A percentile compares a stretch with the other conserved stretches of the same genome.
phyloP scores from a whole-genome alignment of 2,329 filamentous ascomycete genomes.

The Conoideocrella luteorostrata region DNA sequence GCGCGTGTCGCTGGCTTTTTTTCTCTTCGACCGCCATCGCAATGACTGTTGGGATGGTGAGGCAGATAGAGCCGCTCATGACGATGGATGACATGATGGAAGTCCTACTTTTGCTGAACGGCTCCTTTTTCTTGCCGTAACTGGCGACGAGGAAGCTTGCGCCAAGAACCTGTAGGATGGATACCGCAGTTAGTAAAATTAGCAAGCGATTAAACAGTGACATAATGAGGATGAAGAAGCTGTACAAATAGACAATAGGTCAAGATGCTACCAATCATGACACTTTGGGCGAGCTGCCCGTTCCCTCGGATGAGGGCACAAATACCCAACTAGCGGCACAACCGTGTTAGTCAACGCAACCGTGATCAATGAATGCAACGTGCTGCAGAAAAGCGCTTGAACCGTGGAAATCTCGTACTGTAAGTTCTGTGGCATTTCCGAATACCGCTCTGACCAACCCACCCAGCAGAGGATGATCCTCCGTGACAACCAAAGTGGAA shows the following conservation, averaged over 20 bases:
- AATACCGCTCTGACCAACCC: conserved; percentile 10
- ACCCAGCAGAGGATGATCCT: conserved; percentile 6
- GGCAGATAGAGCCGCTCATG: conserved; percentile 13
- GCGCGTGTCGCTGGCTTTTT: background rate
- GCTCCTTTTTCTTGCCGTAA: conserved; percentile 12
- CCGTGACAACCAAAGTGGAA: conserved; percentile 7
- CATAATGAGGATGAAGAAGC: background rate
- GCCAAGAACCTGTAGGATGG: conserved; percentile 8
- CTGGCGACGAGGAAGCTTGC: conserved; percentile 13
- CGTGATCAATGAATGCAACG: background rate
- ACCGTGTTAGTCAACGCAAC: background rate
- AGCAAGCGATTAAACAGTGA: background rate
- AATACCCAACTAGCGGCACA: conserved; percentile 5
- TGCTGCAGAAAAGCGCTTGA: too few relatives aligned
- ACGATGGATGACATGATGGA: conserved; percentile 14
- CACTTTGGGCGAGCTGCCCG: conserved; percentile 7
- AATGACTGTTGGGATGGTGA: conserved; percentile 12
- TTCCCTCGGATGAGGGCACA: conserved; percentile 1
- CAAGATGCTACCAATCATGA: conserved; percentile 13
- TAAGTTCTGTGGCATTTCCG: conserved; percentile 11
- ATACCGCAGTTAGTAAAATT: background rate
- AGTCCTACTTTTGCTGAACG: conserved; percentile 11
- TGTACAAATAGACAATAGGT: conserved; percentile 9
- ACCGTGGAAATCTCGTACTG: conserved; percentile 2
- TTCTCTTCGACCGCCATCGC: conserved; percentile 6